These are phyloP conservation scores for Leptographium wingfieldii DNA, from an alignment of 2,329 filamentous ascomycete species.

Conservation along the genomic window DNA sequence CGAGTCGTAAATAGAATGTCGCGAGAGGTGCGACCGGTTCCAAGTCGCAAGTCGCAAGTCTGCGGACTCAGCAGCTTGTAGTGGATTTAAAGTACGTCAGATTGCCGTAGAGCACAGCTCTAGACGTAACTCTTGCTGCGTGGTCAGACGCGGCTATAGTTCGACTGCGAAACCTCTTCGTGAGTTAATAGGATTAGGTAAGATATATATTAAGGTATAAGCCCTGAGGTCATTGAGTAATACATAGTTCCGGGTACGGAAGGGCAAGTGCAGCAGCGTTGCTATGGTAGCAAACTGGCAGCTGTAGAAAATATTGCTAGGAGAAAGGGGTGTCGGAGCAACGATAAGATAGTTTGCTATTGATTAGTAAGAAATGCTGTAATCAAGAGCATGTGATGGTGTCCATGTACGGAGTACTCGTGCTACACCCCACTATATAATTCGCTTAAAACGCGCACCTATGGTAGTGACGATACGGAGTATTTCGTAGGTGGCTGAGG, in stretches of 20 bases:
- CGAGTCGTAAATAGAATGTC: too few species aligned
- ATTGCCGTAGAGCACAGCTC: background rate
- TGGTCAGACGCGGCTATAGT: background rate
- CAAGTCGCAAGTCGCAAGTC: background rate
- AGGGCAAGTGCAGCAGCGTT: constrained; percentile 1
- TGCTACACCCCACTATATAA: too few species aligned
- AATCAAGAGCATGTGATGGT: too few species aligned
- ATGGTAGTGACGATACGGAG: too few species aligned
- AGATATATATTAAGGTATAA: background rate
- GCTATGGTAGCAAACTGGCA: constrained; percentile 10
- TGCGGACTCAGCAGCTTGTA: background rate
- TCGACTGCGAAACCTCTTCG: background rate
- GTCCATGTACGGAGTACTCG: too few species aligned
- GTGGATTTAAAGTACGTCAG: background rate
- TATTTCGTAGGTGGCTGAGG: too few species aligned
- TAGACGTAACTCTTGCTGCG: background rate
- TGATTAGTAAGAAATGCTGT: background rate
- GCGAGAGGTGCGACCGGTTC: background rate
- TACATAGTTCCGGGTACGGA: background rate
- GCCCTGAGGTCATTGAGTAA: background rate
- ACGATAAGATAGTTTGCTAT: background rate
- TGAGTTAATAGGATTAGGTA: too few species aligned
- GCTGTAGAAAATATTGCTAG: background rate
- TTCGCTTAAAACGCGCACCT: too few species aligned
- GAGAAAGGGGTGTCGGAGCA: background rate